A percentile compares a stretch with the other conserved stretches of the same genome.
Conservation (phyloP, 257 asterid species). For the Knoxia roxburghii region DNA sequence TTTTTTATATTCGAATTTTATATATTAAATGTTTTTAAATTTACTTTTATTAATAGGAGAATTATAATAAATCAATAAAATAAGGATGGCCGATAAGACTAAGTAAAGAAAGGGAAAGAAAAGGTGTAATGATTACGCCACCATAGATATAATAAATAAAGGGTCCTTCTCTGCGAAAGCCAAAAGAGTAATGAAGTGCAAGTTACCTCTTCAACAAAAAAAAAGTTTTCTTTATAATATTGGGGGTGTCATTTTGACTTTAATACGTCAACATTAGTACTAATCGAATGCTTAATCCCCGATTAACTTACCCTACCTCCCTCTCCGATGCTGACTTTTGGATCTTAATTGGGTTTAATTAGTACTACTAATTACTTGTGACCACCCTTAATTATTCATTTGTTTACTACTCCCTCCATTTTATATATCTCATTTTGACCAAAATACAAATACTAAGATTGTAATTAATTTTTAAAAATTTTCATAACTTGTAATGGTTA, state of each 20-base stretch:
- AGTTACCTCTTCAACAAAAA: neutral
- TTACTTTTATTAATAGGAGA: too few relatives aligned
- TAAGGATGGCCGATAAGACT: too few relatives aligned
- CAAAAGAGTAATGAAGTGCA: neutral
- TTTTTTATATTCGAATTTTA: too few relatives aligned
- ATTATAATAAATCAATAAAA: too few relatives aligned
- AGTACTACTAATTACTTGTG: neutral
- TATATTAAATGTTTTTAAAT: too few relatives aligned
- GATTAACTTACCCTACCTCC: neutral
- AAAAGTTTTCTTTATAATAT: neutral
- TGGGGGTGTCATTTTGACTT: neutral
- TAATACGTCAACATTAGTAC: neutral
- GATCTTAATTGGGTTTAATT: neutral
- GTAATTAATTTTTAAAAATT: too few relatives aligned
- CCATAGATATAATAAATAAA: neutral
- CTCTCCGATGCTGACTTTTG: neutral
- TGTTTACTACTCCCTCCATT: too few relatives aligned
- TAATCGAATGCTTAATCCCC: neutral
- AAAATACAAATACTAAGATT: too few relatives aligned
- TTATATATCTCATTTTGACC: too few relatives aligned
- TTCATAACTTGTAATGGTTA: too few relatives aligned
- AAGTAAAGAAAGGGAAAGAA: too few relatives aligned
- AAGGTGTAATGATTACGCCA: neutral
- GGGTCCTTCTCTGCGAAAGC: neutral
- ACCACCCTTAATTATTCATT: conserved; percentile 1